phyloP scores from a whole-genome alignment of 371 early-diverging fungal genomes.

The Syncephalastrum contaminatum region DNA sequence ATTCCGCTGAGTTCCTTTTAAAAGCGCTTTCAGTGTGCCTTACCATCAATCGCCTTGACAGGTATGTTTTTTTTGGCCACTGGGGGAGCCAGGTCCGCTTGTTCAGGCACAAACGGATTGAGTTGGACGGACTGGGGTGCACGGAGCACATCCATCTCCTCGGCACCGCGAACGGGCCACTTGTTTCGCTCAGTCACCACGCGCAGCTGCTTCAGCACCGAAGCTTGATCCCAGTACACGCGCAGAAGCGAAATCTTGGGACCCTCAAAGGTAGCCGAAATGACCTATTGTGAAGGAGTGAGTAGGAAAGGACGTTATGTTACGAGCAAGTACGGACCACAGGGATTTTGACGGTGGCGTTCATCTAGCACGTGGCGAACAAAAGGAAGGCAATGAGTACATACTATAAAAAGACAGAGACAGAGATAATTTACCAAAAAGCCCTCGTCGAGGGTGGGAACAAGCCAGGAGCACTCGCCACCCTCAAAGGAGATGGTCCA shows the following conservation, averaged over 20 bases:
- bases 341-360: slow-evolving; percentile 32
- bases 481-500: slow-evolving; percentile 41
- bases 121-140: slow-evolving; percentile 17
- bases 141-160: slow-evolving; percentile 28
- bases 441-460: slow-evolving; percentile 31
- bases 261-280: slow-evolving; percentile 34
- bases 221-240: slow-evolving; percentile 49
- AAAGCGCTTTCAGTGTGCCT: background rate
- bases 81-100: slow-evolving; percentile 15
- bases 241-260: slow-evolving; percentile 33
- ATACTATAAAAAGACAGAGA: slow-evolving; percentile 4
- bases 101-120: slow-evolving; percentile 21
- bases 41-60: slow-evolving; percentile 9
- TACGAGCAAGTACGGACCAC: slow-evolving; percentile 7
- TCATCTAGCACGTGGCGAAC: slow-evolving; percentile 24
- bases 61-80: slow-evolving; percentile 14
- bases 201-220: slow-evolving; percentile 38
- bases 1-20: background rate
- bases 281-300: slow-evolving; percentile 21
- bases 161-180: slow-evolving; percentile 40
- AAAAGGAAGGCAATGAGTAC: slow-evolving; percentile 1
- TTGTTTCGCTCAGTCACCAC: slow-evolving; percentile 29
- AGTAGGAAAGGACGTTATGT: background rate
- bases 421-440: slow-evolving; percentile 15
- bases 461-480: slow-evolving; percentile 40